Conservation (phyloP, 164 flowering plant genomes). For the Umbilicus rupestris region DNA sequence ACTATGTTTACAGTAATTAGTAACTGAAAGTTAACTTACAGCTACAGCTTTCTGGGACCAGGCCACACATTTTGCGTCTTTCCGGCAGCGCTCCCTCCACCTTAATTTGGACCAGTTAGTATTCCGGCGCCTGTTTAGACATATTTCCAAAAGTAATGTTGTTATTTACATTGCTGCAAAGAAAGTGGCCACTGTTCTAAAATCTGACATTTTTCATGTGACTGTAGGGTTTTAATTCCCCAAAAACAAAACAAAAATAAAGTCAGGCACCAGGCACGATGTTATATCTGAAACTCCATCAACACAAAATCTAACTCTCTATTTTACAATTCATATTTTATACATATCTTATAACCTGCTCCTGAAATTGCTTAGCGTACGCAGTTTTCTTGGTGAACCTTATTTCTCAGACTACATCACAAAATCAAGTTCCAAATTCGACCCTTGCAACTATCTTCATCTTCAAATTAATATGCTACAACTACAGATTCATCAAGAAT, state of each 20-base stretch:
- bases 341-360: not conserved
- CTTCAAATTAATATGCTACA: too few species aligned
- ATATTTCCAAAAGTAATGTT: not conserved
- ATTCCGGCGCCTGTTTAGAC: slow-evolving; percentile 1
- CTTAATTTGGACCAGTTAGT: not conserved
- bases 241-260: not conserved
- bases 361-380: not conserved
- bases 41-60: not conserved
- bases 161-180: slow-evolving; percentile 1
- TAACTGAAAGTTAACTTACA: not conserved
- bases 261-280: not conserved
- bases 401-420: not conserved
- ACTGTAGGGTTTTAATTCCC: slow-evolving; percentile 4
- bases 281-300: not conserved
- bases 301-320: not conserved
- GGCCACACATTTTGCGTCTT: not conserved
- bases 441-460: not conserved
- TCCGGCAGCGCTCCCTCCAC: not conserved
- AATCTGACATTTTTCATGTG: slow-evolving; percentile 6
- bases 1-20: not conserved
- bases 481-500: not conserved
- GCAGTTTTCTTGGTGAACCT: too few species aligned
- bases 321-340: not conserved
- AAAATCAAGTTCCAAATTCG: not conserved
- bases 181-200: not conserved